phyloP scores from a whole-genome alignment of 257 asterid genomes.

The Ajuga chamaepitys region DNA sequence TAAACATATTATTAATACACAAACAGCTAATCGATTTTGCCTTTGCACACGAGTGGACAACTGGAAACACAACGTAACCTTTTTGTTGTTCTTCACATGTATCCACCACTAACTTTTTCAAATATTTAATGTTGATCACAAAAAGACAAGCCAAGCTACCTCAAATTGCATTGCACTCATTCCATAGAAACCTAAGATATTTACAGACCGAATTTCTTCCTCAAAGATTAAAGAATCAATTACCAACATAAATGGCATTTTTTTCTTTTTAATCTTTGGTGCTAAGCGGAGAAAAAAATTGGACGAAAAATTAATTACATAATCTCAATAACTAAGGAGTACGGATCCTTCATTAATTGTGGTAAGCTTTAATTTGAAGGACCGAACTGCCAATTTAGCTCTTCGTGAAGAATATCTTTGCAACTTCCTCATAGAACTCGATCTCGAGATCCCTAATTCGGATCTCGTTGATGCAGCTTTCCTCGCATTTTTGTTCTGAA shows the following conservation, averaged over 20 bases:
- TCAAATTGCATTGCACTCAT: neutral
- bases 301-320: neutral
- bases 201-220: neutral
- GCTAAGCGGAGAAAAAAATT: no score
- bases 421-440: constrained; percentile 41
- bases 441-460: constrained; percentile 32
- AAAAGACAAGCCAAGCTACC: neutral
- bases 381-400: constrained; percentile 56
- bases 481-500: neutral
- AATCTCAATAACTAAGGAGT: constrained; percentile 15
- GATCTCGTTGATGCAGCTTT: neutral
- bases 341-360: constrained; percentile 69
- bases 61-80: neutral
- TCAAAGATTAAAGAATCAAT: neutral
- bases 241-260: neutral
- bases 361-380: constrained; percentile 37
- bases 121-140: neutral
- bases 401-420: constrained; percentile 46
- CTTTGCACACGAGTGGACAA: neutral
- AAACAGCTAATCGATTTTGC: neutral
- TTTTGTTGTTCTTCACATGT: neutral
- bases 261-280: neutral
- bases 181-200: neutral
- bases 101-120: neutral
- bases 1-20: neutral